These are phyloP conservation scores for Prosopis cineraria DNA, from an alignment of 306 rosid genomes.

Conservation along the genomic window DNA sequence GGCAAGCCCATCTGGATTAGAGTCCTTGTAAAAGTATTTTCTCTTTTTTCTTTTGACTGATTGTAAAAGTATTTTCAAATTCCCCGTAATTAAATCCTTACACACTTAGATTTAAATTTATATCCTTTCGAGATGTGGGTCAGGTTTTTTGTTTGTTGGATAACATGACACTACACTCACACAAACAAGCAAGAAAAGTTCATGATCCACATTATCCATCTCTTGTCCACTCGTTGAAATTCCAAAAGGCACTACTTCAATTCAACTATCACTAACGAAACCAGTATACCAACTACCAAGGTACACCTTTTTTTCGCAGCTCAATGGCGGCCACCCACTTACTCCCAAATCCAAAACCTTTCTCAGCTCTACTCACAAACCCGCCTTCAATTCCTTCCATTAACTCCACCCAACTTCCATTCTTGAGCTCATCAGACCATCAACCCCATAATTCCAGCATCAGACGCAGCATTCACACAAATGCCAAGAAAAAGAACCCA, in stretches of 20 bases:
- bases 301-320: background rate
- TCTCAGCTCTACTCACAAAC: conserved; percentile 61
- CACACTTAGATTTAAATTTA: too few relatives aligned
- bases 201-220: conserved; percentile 75
- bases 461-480: conserved; percentile 34
- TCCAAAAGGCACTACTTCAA: background rate
- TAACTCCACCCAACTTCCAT: conserved; percentile 44
- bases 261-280: background rate
- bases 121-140: too few relatives aligned
- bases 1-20: too few relatives aligned
- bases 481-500: conserved; percentile 59
- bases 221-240: conserved; percentile 67
- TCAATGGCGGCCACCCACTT: conserved; percentile 65
- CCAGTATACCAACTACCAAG: background rate
- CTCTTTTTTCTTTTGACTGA: too few relatives aligned
- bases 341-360: conserved; percentile 60
- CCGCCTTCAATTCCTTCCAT: conserved; percentile 51
- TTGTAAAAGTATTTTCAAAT: too few relatives aligned
- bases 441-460: conserved; percentile 28
- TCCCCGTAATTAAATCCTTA: too few relatives aligned
- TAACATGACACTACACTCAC: background rate
- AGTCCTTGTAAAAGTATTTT: too few relatives aligned
- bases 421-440: conserved; percentile 35
- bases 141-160: too few relatives aligned
- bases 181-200: background rate